Evolutionary conservation across 1,284 basidiomycete genomes (phyloP), one percentile per base, ranked within the genome.

Genomic region (Cerioporus squamosus): DNA sequence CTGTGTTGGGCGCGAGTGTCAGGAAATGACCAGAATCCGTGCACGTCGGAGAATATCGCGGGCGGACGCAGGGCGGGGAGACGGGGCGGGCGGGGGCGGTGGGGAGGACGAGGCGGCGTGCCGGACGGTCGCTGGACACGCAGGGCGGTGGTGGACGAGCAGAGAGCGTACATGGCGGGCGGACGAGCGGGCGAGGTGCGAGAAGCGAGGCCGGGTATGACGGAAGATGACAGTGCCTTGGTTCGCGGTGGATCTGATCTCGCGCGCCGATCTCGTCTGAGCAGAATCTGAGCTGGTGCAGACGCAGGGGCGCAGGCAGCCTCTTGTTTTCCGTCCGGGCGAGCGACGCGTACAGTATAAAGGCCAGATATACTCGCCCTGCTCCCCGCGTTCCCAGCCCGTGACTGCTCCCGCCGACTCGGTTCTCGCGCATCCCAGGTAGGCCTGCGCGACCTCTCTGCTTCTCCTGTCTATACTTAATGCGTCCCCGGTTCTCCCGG

Each of bases 11-110:
- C 51, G 40, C n/a, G 40, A 52, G 45, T 57, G 51, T 51, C 54
- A 55, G 60, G 56, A 53, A 59, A 49, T 64, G 62, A 64, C 62
- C 48, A 59, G 43, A 47, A 53, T 52, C 62, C 62, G 62, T 57
- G 54, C 20, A 51, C 43, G 57, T 61, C 62, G 62, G 62, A 64
- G 59, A 55, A 42, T 55, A 49, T 20, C 12, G 42, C 7, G 48
- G 48, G 29, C 20, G 33, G 14, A 23, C 10, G 44, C 33, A 23
- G 26, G 26, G 48, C 40, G 48, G 52, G 23, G 31, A 29, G 38
- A 29, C 42, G 42, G 8, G 61, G 6, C 29, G 29, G 40, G 12
- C 39, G 33, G 14, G 44, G 45, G 17, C 3, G 53, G 4, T n/a
- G 29, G 26, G 40, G 14, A 17, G 38, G 46, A 18, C 43, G 33